Evolutionary conservation across 139 green algal species (phyloP).

Genomic region (Tetratostichococcus sp.): DNA sequence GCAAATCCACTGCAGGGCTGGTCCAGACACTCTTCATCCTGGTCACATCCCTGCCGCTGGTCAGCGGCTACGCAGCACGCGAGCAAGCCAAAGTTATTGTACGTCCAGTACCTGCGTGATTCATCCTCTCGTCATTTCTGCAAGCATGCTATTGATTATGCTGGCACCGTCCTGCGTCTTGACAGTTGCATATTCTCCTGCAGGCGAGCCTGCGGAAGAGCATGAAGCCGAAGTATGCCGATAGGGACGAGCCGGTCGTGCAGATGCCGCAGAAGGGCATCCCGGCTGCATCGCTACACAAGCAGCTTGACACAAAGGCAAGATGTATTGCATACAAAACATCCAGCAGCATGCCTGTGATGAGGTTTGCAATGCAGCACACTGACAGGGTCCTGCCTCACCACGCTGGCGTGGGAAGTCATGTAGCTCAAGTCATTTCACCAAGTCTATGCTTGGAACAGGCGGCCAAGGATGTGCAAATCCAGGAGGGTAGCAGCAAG

Average conservation of each 20-base stretch:
- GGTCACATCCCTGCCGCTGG: slow-evolving; percentile 34
- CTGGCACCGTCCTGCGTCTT: no score
- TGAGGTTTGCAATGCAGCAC: no score
- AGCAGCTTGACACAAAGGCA: not conserved
- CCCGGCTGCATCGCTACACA: not conserved
- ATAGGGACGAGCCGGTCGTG: not conserved
- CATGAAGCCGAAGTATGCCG: slow-evolving; percentile 1
- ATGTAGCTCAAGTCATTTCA: no score
- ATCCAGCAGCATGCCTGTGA: no score
- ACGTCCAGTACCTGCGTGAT: no score
- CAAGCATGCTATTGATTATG: slow-evolving; percentile 20
- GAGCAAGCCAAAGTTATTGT: slow-evolving; percentile 29
- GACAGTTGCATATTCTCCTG: no score
- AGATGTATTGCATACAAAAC: no score
- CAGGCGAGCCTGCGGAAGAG: slow-evolving; percentile 4
- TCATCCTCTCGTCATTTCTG: no score
- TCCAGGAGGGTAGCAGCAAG: slow-evolving; percentile 38
- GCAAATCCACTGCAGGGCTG: slow-evolving; percentile 22
- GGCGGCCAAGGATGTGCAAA: slow-evolving; percentile 32
- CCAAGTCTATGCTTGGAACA: not conserved
- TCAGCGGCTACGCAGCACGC: slow-evolving; percentile 22
- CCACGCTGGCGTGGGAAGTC: no score
- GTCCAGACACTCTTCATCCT: slow-evolving; percentile 27
- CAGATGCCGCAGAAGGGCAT: slow-evolving; percentile 8
- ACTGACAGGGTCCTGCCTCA: no score